Conservation (phyloP, 2,329 filamentous ascomycete genomes). For the Chaetomium olivaceum region DNA sequence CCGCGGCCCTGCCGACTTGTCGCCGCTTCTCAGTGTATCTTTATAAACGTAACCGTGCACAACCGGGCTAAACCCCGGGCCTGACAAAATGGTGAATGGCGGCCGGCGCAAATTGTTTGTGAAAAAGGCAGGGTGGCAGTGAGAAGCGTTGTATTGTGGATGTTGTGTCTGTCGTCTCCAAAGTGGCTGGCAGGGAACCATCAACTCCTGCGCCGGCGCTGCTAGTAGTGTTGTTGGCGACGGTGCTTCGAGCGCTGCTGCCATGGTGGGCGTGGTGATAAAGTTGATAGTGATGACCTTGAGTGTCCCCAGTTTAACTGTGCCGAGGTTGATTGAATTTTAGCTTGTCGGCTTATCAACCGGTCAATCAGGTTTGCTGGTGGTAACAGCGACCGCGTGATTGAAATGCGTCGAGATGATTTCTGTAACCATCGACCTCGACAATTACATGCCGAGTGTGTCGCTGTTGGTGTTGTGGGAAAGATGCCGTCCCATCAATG, state of each 20-base stretch:
- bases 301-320: background rate
- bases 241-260: slow-evolving; percentile 17
- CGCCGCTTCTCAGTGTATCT: slow-evolving; percentile 40
- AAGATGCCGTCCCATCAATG: slow-evolving; percentile 5
- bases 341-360: background rate
- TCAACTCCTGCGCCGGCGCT: slow-evolving; percentile 10
- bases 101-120: slow-evolving; percentile 62
- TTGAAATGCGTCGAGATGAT: background rate
- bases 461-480: background rate
- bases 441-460: background rate
- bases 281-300: background rate
- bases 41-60: slow-evolving; percentile 63
- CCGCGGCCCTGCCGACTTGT: slow-evolving; percentile 39
- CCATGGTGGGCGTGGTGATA: slow-evolving; percentile 17
- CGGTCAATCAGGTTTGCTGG: background rate
- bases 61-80: slow-evolving; percentile 48
- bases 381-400: background rate
- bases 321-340: slow-evolving; percentile 12
- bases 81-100: slow-evolving; percentile 36
- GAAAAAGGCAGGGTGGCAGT: slow-evolving; percentile 75
- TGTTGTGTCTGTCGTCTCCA: slow-evolving; percentile 34
- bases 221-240: background rate
- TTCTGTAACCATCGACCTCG: background rate
- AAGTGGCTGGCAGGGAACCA: slow-evolving; percentile 24
- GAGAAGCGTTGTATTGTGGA: slow-evolving; percentile 51